A percentile compares a stretch with the other conserved stretches of the same genome.
phyloP scores from a whole-genome alignment of 2,329 filamentous ascomycete species.

The Ophiocordyceps polyrhachis-furcata region DNA sequence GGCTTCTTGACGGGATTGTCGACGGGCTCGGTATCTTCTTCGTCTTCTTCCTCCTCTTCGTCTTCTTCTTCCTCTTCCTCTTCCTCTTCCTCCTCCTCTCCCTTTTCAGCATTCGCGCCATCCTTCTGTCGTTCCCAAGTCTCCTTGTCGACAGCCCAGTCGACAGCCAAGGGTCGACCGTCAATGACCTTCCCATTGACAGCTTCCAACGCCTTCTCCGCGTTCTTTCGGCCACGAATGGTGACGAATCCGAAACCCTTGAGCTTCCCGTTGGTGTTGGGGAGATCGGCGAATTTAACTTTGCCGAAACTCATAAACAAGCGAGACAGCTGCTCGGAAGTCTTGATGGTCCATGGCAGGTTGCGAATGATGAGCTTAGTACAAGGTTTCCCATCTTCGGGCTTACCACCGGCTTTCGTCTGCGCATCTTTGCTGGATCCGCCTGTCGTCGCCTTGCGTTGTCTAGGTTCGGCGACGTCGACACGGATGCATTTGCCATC shows the following conservation, averaged over 20 bases:
- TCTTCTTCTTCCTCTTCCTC: conserved; percentile 15
- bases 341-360: conserved; percentile 88
- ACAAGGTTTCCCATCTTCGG: conserved; percentile 34
- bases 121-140: conserved; percentile 54
- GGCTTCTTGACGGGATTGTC: conserved; percentile 11
- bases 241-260: conserved; percentile 88
- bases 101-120: conserved; percentile 13
- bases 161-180: conserved; percentile 74
- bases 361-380: conserved; percentile 81
- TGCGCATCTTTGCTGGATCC: conserved; percentile 18
- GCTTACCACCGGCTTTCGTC: conserved; percentile 33
- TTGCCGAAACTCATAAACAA: conserved; percentile 83
- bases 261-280: conserved; percentile 57
- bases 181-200: conserved; percentile 85
- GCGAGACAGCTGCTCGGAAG: conserved; percentile 55
- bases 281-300: conserved; percentile 71
- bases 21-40: conserved; percentile 15
- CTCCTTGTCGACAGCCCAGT: conserved; percentile 89
- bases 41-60: conserved; percentile 12
- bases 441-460: conserved; percentile 40
- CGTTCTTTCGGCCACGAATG: conserved; percentile 73
- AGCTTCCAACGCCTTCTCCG: conserved; percentile 66
- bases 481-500: conserved; percentile 69
- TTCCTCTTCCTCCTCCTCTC: conserved; percentile 14
- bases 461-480: conserved; percentile 73